phyloP scores from a whole-genome alignment of 257 asterid genomes.

The Salvia miltiorrhiza region DNA sequence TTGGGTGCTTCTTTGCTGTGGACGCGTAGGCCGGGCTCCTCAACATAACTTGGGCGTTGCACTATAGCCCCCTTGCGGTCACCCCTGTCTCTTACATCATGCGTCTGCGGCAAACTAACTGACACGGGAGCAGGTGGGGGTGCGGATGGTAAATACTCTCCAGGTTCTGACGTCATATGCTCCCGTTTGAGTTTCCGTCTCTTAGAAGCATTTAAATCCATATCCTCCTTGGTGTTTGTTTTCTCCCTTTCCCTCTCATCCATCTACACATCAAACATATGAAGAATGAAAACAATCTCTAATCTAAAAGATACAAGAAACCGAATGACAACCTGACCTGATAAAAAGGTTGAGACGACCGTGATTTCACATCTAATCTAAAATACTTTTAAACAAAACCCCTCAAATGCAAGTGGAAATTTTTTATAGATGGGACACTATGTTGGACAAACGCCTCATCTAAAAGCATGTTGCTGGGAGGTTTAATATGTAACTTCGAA shows the following conservation, averaged over 20 bases:
- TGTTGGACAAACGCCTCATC: background rate
- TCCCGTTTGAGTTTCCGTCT: slow-evolving; percentile 93
- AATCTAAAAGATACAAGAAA: no score
- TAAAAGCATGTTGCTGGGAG: background rate
- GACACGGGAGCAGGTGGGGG: slow-evolving; percentile 59
- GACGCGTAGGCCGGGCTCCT: slow-evolving; percentile 73
- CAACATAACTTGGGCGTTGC: slow-evolving; percentile 72
- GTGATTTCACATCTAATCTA: background rate
- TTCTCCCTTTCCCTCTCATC: slow-evolving; percentile 91
- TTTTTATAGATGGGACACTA: background rate
- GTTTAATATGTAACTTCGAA: background rate
- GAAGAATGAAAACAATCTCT: background rate
- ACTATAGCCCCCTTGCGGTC: slow-evolving; percentile 69
- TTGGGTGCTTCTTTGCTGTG: slow-evolving; percentile 76
- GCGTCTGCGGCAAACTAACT: slow-evolving; percentile 49
- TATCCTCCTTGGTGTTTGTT: slow-evolving; percentile 63
- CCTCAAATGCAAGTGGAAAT: background rate
- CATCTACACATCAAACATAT: slow-evolving; percentile 38
- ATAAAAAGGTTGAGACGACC: background rate
- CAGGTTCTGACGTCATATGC: slow-evolving; percentile 78
- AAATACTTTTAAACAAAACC: background rate
- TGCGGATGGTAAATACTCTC: slow-evolving; percentile 75
- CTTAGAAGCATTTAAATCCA: slow-evolving; percentile 77
- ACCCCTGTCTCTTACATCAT: slow-evolving; percentile 79
- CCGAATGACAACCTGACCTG: background rate